Evolutionary conservation across 257 asterid genomes (phyloP).

Genomic region (Ilex asprella): DNA sequence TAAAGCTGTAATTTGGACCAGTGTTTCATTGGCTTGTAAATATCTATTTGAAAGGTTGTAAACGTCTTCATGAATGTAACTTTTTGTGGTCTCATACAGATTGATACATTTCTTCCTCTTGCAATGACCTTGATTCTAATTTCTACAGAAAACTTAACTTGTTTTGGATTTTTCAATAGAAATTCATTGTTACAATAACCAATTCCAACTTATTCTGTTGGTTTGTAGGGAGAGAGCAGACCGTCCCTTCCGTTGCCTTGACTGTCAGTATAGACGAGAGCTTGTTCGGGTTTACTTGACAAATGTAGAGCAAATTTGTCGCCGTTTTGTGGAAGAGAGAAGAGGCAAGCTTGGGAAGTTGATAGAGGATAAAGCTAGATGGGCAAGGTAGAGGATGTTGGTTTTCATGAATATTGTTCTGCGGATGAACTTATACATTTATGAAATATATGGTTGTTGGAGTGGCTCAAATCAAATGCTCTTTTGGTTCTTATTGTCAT

Average conservation of each 20-base stretch:
- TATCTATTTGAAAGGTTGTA: too few species aligned
- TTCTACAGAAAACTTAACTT: neutral
- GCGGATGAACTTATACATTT: neutral
- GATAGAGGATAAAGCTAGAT: conserved; percentile 33
- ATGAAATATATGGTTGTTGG: too few species aligned
- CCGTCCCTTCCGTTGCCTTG: conserved; percentile 91
- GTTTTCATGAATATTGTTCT: conserved; percentile 1
- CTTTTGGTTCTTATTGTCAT: too few species aligned
- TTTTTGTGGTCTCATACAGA: neutral
- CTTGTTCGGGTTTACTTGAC: conserved; percentile 50
- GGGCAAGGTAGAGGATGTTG: conserved; percentile 28
- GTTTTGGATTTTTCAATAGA: too few species aligned
- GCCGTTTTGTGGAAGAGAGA: conserved; percentile 26
- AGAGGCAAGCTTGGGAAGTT: conserved; percentile 26
- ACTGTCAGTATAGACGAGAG: conserved; percentile 82
- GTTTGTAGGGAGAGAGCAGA: conserved; percentile 81
- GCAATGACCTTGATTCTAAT: conserved; percentile 3
- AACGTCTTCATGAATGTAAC: neutral
- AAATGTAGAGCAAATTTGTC: conserved; percentile 30
- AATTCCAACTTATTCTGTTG: conserved; percentile 9
- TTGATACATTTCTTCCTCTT: neutral
- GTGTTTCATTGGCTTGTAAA: too few species aligned
- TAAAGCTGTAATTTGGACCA: too few species aligned
- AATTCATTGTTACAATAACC: neutral
- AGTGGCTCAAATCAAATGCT: neutral